Base-by-base conservation (phyloP, 2,329 filamentous ascomycete species). In the Alternaria panax region DNA sequence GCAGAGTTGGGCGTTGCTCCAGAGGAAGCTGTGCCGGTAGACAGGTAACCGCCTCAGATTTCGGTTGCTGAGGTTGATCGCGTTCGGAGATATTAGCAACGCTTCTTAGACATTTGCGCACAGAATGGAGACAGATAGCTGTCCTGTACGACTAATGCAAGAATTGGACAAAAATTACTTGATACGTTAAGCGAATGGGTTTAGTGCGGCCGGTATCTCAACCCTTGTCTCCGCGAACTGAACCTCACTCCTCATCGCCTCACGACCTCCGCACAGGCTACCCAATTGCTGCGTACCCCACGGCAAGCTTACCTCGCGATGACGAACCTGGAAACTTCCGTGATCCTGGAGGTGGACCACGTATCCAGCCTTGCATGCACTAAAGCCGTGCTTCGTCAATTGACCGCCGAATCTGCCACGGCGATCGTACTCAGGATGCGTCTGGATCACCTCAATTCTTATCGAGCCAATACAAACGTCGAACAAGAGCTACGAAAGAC, bases 1-100 rank as follows among this genome's bases (percentile, higher is more conserved):
- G 77, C 76, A n/a, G 81, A 83, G 68, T 48, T 73, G 51, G 77
- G 74, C 25, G 69, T 71, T 28, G 55, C 71, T 22, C 59, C 71
- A 22, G 67, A 70, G 36, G 73, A 66, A 43, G 47, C 57, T 34
- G 55, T 57, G 34, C 59, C 66, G 64, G 46, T 60, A 45, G 58
- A 64, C 36, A 63, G 64, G 51, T 71, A 65, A 50, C 36, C 25
- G 12, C 2, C 18, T 41, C 25, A 32, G 16, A 3, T 24, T 24
- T 25, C 18, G 14, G 25, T 14, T 8, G 30, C 5, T 16, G 12
- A 20, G 51, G 34, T 36, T 47, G 54, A 51, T 30, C 45, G 57
- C 34, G 40, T 30, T 52, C 20, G 14, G 48, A 41, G 12, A 36
- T 47, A 60, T 66, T 71, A 64, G 63, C 57, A 68, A 66, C 41